These are phyloP conservation scores for Abelmoschus esculentus DNA, from an alignment of 345 rosid genomes.

Conservation along the genomic window DNA sequence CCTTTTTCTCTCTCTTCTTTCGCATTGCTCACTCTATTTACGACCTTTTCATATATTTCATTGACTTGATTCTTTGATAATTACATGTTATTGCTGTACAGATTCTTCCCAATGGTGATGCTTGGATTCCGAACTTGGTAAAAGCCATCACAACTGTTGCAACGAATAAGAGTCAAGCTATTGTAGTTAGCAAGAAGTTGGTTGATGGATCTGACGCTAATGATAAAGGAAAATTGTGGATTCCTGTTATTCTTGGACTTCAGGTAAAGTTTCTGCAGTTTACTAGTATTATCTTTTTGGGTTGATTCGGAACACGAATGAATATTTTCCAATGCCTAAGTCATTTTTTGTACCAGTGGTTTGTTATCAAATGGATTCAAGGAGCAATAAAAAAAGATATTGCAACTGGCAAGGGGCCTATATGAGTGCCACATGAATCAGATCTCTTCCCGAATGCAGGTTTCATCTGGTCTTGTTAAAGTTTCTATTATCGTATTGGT, in stretches of 20 bases:
- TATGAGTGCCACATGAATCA: slow-evolving; percentile 22
- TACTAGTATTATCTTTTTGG: not conserved
- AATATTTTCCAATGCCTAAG: not conserved
- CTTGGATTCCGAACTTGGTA: slow-evolving; percentile 61
- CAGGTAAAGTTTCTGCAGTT: slow-evolving; percentile 37
- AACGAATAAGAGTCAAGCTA: slow-evolving; percentile 47
- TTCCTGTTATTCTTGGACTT: slow-evolving; percentile 49
- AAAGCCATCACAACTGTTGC: slow-evolving; percentile 52
- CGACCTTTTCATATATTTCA: not conserved
- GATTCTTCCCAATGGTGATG: slow-evolving; percentile 64
- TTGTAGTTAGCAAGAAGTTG: slow-evolving; percentile 57
- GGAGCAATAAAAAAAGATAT: slow-evolving; percentile 47
- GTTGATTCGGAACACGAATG: not conserved
- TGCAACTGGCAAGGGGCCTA: slow-evolving; percentile 31
- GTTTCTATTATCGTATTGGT: not conserved
- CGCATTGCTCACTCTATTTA: not conserved
- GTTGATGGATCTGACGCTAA: slow-evolving; percentile 63
- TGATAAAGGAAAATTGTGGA: slow-evolving; percentile 53
- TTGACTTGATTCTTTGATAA: not conserved
- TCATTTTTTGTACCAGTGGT: slow-evolving; percentile 38
- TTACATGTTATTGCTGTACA: slow-evolving; percentile 15
- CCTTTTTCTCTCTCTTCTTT: not conserved
- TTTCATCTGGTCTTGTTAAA: not conserved
- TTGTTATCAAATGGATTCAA: slow-evolving; percentile 50
- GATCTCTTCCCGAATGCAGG: not conserved